Evolutionary conservation across 371 early-diverging fungal genomes (phyloP).

Genomic region (Rhizopus delemar): DNA sequence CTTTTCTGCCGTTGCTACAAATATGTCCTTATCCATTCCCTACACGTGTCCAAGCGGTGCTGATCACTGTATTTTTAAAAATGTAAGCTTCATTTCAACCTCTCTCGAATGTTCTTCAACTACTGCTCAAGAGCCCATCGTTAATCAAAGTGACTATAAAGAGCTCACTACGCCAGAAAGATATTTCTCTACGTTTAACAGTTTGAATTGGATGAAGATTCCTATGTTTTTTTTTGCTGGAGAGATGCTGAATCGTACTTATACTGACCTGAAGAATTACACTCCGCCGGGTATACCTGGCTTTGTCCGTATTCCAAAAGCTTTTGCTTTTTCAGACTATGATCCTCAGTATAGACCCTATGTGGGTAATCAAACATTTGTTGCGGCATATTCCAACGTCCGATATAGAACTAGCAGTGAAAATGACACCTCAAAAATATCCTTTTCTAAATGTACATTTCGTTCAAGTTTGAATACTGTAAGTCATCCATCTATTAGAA

Average conservation of each 20-base stretch:
- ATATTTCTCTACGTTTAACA: background rate
- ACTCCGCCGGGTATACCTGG: conserved; percentile 10
- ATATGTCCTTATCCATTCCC: background rate
- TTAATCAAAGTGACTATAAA: conserved; percentile 6
- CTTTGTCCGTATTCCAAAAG: background rate
- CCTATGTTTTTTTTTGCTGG: conserved; percentile 25
- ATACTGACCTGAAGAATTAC: conserved; percentile 19
- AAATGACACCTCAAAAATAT: background rate
- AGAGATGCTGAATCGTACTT: conserved; percentile 29
- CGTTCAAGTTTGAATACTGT: conserved; percentile 13
- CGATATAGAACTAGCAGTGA: background rate
- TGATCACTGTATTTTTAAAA: conserved; percentile 5
- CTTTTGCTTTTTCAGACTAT: conserved; percentile 2
- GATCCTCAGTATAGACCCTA: conserved; percentile 20
- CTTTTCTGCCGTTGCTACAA: conserved; percentile 12
- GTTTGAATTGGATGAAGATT: background rate
- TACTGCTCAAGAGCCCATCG: conserved; percentile 17
- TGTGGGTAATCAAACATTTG: conserved; percentile 32
- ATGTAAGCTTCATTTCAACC: conserved; percentile 13
- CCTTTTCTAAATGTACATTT: conserved; percentile 17
- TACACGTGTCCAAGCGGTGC: conserved; percentile 9
- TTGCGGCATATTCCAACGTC: conserved; percentile 12
- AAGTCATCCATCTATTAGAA: background rate
- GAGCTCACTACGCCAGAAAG: background rate
- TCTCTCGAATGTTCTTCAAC: conserved; percentile 6